phyloP scores from a whole-genome alignment of 192 early-diverging fungal genomes.

The Anaeromyces robustus region DNA sequence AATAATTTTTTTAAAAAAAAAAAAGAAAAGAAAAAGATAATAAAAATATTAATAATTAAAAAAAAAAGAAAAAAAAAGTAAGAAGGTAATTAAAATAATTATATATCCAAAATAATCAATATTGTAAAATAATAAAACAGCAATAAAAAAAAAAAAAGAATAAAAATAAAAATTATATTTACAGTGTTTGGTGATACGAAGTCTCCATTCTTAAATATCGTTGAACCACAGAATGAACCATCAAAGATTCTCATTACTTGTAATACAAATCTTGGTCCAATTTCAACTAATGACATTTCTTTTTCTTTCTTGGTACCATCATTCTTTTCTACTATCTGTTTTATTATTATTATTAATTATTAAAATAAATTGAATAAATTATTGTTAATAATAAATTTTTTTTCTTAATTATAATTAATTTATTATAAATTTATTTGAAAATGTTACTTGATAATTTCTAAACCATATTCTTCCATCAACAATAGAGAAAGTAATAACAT shows the following conservation, averaged over 20 bases:
- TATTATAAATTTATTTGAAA: no score
- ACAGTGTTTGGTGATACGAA: constrained; percentile 53
- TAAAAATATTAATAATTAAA: no score
- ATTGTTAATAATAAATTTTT: no score
- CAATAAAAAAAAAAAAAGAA: neutral
- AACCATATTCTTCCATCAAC: constrained; percentile 86
- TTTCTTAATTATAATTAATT: no score
- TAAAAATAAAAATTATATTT: neutral
- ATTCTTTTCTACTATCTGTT: constrained; percentile 55
- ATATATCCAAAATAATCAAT: no score
- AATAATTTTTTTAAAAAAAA: no score
- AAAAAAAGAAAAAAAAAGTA: no score
- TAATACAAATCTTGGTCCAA: constrained; percentile 92
- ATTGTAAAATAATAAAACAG: no score
- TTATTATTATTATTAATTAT: no score
- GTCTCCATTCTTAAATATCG: constrained; percentile 77
- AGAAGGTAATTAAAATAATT: no score
- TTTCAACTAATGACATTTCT: constrained; percentile 76
- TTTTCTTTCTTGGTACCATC: constrained; percentile 34
- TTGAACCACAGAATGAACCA: constrained; percentile 82
- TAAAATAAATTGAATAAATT: no score
- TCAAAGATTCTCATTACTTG: constrained; percentile 87
- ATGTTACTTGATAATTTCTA: constrained; percentile 77
- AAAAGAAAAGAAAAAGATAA: no score
- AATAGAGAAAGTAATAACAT: constrained; percentile 75